These are phyloP conservation scores for Noccaea caerulescens DNA, from an alignment of 345 rosid species.

Conservation along the genomic window DNA sequence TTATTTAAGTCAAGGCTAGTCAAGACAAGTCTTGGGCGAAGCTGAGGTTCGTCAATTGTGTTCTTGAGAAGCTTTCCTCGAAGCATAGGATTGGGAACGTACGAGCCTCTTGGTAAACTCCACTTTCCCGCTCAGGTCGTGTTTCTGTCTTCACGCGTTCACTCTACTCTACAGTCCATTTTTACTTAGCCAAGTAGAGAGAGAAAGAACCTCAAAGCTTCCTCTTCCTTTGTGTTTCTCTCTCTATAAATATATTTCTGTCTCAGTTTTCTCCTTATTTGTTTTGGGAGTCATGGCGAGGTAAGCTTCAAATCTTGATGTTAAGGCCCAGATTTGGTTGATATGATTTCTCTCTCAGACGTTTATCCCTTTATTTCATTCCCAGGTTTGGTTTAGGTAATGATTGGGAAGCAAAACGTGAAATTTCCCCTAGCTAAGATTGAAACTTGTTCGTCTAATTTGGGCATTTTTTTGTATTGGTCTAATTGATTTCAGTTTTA, in stretches of 20 bases:
- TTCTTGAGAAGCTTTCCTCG: slow-evolving; percentile 36
- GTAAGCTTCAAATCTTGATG: slow-evolving; percentile 38
- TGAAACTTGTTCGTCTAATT: not conserved
- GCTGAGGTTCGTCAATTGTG: slow-evolving; percentile 21
- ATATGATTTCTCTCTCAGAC: slow-evolving; percentile 20
- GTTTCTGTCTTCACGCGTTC: slow-evolving; percentile 28
- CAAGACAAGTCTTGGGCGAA: slow-evolving; percentile 46
- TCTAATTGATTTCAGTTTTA: not conserved
- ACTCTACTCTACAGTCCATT: slow-evolving; percentile 29
- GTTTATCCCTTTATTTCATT: not conserved
- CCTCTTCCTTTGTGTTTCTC: not conserved
- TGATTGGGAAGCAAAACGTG: slow-evolving; percentile 15
- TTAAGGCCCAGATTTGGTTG: not conserved
- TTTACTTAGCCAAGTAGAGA: slow-evolving; percentile 50
- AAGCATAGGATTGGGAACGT: slow-evolving; percentile 43
- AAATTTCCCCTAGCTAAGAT: not conserved
- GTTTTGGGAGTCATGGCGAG: slow-evolving; percentile 47
- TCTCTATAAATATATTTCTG: not conserved
- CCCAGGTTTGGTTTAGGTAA: not conserved
- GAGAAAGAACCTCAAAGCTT: slow-evolving; percentile 31
- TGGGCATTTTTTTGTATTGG: not conserved
- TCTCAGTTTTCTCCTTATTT: not conserved
- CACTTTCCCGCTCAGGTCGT: slow-evolving; percentile 54
- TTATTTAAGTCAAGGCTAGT: slow-evolving; percentile 38
- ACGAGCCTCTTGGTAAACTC: slow-evolving; percentile 34